Conservation (phyloP, 148 eudicot genomes). For the Amaranthus cruentus region DNA sequence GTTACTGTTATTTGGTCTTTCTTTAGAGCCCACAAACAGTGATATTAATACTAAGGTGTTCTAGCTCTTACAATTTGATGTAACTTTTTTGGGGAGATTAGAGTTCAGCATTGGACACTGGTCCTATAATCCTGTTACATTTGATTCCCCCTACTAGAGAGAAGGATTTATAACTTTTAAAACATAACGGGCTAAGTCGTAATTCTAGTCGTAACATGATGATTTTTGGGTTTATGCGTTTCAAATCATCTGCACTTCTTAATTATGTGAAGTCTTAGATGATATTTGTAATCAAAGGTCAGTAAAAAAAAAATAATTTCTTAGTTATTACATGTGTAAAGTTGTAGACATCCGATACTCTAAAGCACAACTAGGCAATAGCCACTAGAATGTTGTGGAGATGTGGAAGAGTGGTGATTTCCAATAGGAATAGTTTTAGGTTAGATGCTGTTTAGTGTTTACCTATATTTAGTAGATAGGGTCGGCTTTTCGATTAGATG, state of each 20-base stretch:
- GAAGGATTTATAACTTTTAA: background rate
- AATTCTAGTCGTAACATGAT: background rate
- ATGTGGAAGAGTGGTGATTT: background rate
- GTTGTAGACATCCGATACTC: too few species aligned
- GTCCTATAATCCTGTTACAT: background rate
- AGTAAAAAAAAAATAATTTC: too few species aligned
- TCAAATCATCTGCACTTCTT: background rate
- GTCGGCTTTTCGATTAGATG: slow-evolving; percentile 6
- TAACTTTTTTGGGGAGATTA: background rate
- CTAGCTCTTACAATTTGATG: background rate
- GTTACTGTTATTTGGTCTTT: background rate
- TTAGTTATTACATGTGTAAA: too few species aligned
- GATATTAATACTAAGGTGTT: background rate
- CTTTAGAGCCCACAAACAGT: background rate
- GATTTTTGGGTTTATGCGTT: background rate
- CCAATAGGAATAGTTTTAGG: background rate
- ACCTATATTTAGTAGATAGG: slow-evolving; percentile 8
- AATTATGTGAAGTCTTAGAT: too few species aligned
- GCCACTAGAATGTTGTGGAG: slow-evolving; percentile 3
- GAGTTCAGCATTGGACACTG: background rate
- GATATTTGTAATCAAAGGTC: too few species aligned
- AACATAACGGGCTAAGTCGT: too few species aligned
- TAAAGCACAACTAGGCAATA: too few species aligned
- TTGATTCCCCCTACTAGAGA: background rate
- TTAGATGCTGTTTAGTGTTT: slow-evolving; percentile 4